phyloP scores from a whole-genome alignment of 192 early-diverging fungal genomes.

The Lobosporangium transversale region DNA sequence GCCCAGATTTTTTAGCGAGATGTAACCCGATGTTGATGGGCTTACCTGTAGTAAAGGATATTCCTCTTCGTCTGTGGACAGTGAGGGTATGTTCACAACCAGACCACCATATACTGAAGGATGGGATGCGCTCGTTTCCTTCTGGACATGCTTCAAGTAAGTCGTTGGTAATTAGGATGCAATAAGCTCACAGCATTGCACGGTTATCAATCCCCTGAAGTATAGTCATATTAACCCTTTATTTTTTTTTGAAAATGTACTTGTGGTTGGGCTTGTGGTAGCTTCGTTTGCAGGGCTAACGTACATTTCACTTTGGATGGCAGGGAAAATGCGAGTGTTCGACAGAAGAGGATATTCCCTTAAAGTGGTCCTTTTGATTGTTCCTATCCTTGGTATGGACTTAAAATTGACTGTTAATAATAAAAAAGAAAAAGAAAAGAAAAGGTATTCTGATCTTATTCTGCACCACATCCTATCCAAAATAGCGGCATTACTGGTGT shows the following conservation, averaged over 20 bases:
- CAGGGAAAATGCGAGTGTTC: constrained; percentile 75
- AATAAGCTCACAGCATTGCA: too few species aligned
- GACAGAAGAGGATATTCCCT: constrained; percentile 72
- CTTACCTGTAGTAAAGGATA: constrained; percentile 11
- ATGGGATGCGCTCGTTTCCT: constrained; percentile 87
- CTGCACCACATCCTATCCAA: too few species aligned
- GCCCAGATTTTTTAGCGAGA: constrained; percentile 56
- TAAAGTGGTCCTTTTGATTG: constrained; percentile 69
- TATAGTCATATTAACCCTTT: not conserved
- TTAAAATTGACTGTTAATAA: too few species aligned
- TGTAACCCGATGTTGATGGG: constrained; percentile 53
- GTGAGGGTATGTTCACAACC: constrained; percentile 65
- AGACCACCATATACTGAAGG: constrained; percentile 61
- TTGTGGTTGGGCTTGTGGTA: constrained; percentile 7
- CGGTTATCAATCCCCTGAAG: too few species aligned
- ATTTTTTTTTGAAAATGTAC: not conserved
- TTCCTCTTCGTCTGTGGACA: constrained; percentile 63
- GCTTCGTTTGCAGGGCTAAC: constrained; percentile 75
- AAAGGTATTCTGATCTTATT: too few species aligned
- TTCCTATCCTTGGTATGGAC: constrained; percentile 56
- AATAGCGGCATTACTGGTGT: constrained; percentile 60
- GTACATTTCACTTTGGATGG: constrained; percentile 73
- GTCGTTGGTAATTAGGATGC: too few species aligned
- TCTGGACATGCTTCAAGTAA: constrained; percentile 85
- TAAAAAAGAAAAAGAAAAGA: too few species aligned